Percentiles rank a stretch among this genome's conserved stretches.
These are phyloP conservation scores for Vaccinium macrocarpon DNA, from an alignment of 148 eudicot genomes.

Conservation along the genomic window DNA sequence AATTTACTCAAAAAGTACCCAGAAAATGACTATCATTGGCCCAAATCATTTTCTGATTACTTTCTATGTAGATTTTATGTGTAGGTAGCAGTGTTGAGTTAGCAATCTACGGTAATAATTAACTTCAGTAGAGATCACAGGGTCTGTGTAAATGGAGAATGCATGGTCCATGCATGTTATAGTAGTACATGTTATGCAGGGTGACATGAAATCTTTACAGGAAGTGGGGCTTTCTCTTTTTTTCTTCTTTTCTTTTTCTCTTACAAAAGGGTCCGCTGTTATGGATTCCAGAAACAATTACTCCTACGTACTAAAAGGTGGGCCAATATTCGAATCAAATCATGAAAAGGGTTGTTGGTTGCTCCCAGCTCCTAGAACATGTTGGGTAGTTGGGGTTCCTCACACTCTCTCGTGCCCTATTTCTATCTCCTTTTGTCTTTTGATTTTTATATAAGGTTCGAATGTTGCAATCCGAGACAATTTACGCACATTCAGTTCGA, in stretches of 20 bases:
- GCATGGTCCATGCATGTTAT: no score
- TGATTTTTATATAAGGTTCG: neutral
- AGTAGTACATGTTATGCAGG: neutral
- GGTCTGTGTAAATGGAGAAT: no score
- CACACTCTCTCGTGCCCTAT: no score
- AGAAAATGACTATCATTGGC: no score
- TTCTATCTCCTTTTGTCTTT: neutral
- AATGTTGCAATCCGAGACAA: no score
- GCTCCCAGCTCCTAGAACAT: constrained; percentile 15
- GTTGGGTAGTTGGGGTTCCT: constrained; percentile 14
- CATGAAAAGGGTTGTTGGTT: neutral
- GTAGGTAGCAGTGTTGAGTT: no score
- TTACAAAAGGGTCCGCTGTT: neutral
- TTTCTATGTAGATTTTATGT: no score
- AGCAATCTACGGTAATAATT: no score
- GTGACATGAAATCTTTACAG: neutral
- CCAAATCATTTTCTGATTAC: no score
- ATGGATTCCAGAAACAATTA: neutral
- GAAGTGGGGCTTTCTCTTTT: neutral
- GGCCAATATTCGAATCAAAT: constrained; percentile 10
- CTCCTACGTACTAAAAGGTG: neutral
- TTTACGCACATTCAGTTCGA: no score
- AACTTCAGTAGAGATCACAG: no score
- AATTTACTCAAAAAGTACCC: no score
- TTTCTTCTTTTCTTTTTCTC: neutral